Conservation (phyloP, 78 protist species). For the Dictyostelium brefeldianum region DNA sequence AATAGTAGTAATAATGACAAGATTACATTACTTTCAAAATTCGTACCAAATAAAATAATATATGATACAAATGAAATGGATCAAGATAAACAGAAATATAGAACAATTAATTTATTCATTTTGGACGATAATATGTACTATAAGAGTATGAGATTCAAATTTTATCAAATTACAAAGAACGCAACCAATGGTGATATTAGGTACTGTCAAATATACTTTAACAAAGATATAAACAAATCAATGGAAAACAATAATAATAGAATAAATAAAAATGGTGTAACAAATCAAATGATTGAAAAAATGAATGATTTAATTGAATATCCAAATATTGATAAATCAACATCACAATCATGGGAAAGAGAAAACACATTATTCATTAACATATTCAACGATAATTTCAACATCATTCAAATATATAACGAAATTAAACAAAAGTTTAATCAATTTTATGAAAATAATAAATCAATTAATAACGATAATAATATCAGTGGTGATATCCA, state of each 20-base stretch:
- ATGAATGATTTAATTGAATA: neutral
- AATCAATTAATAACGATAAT: neutral
- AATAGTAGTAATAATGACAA: neutral
- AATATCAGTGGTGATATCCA: neutral
- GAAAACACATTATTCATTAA: neutral
- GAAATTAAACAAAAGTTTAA: neutral
- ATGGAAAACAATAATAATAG: conserved; percentile 3
- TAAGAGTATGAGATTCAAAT: conserved; percentile 33
- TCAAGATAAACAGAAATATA: no score
- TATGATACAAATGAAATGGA: neutral
- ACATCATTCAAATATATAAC: neutral
- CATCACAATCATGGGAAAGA: neutral
- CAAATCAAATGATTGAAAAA: conserved; percentile 5
- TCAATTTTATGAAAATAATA: neutral
- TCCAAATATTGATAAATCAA: neutral
- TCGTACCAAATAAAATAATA: neutral
- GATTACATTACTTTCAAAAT: neutral
- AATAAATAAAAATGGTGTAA: neutral
- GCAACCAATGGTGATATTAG: neutral
- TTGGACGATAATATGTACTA: conserved; percentile 27
- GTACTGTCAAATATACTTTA: conserved; percentile 22
- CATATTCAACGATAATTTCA: neutral
- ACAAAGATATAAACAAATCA: neutral
- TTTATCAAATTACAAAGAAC: conserved; percentile 2
- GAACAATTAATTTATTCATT: neutral